Conservation (phyloP, 768 basidiomycete genomes). For the Boletus coccyginus region DNA sequence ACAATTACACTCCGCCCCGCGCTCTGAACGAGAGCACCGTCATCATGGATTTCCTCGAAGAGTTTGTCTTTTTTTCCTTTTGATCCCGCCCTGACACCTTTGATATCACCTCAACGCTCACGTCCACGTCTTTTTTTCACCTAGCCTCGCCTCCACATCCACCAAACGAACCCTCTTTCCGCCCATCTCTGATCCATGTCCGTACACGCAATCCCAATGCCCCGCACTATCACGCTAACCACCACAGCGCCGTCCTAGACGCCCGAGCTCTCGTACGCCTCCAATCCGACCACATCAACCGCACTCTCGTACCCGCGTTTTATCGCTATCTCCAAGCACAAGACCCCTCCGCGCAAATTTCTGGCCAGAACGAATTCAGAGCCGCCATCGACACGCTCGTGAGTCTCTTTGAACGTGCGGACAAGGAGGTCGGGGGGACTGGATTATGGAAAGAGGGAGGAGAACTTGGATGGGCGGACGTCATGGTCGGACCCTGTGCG, state of each 20-base stretch:
- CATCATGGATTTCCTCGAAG: constrained; percentile 76
- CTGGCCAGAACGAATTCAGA: constrained; percentile 51
- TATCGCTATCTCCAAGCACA: constrained; percentile 76
- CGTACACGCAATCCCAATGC: constrained; percentile 11
- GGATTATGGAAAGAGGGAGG: constrained; percentile 62
- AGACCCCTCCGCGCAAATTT: constrained; percentile 49
- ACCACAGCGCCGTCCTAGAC: constrained; percentile 37
- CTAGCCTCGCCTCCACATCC: constrained; percentile 49
- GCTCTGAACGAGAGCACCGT: constrained; percentile 78
- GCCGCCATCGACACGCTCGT: constrained; percentile 51
- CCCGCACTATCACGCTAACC: neutral
- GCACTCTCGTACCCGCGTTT: constrained; percentile 64
- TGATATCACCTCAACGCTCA: neutral
- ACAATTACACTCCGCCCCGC: constrained; percentile 51
- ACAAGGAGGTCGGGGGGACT: constrained; percentile 44
- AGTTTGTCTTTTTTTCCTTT: constrained; percentile 41
- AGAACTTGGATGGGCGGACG: constrained; percentile 49
- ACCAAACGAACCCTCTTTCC: constrained; percentile 57
- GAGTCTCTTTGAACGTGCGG: constrained; percentile 48
- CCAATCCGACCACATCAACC: constrained; percentile 66
- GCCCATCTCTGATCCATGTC: constrained; percentile 56
- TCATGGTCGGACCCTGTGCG: constrained; percentile 71
- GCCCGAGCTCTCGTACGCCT: constrained; percentile 65
- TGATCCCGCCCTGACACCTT: neutral
- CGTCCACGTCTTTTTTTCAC: neutral